These are phyloP conservation scores for Xylaria sp. DNA, from an alignment of 2,329 filamentous ascomycete genomes.

Conservation along the genomic window DNA sequence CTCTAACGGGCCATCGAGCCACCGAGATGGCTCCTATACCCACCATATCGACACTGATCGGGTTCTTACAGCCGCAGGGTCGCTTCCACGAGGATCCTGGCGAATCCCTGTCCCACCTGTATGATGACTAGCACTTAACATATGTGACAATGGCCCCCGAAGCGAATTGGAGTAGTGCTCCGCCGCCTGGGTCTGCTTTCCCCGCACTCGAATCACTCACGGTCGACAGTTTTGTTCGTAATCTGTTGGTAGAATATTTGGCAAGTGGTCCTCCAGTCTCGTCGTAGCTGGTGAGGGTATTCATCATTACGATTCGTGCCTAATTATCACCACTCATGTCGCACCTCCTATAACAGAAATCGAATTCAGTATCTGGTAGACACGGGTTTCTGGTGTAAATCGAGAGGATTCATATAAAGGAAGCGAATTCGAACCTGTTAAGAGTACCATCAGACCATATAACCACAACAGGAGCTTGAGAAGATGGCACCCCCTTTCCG, in stretches of 20 bases:
- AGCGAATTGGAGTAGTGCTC: constrained; percentile 14
- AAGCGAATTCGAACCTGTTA: not conserved
- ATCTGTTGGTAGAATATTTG: constrained; percentile 1
- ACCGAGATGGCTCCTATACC: not conserved
- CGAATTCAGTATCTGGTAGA: not conserved
- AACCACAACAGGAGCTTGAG: not conserved
- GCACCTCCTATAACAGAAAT: too few relatives aligned
- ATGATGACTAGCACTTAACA: constrained; percentile 7
- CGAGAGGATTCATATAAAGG: not conserved
- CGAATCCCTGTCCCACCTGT: constrained; percentile 11
- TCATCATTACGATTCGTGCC: not conserved
- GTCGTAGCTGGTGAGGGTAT: not conserved
- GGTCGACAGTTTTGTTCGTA: not conserved
- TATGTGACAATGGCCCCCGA: not conserved
- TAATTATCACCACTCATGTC: not conserved
- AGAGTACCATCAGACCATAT: not conserved
- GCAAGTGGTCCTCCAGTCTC: not conserved
- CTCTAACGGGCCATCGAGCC: not conserved
- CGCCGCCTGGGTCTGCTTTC: constrained; percentile 10
- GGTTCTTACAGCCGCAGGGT: not conserved
- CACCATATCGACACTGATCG: not conserved
- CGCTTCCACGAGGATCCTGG: not conserved
- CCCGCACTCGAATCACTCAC: constrained; percentile 21
- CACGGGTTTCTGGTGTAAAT: not conserved
- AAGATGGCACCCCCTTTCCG: constrained; percentile 63